Base-by-base conservation (phyloP, 495 filamentous ascomycete species). In the Penicillium egyptiacum region DNA sequence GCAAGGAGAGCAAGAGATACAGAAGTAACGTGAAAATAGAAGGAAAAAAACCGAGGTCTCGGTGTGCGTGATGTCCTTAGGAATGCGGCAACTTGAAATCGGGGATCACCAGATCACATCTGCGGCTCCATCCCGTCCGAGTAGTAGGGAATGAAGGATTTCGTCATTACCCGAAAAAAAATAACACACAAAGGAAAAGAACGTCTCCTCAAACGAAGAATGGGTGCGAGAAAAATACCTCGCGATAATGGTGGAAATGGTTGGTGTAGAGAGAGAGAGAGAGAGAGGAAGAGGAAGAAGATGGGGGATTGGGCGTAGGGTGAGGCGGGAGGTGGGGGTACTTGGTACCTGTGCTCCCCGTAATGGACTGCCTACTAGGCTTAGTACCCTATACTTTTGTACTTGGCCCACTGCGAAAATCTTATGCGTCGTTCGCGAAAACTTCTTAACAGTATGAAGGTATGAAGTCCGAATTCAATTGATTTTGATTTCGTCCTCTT, bases 41-140 rank as follows among this genome's bases (percentile, higher is more conserved):
- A 53, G 26, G 12, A n/a, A 70, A 54, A 59, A 60, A 59, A 59
- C 57, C 56, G 31, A 53, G 50, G 42, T 55, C 49, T 61, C 46
- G 53, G 43, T 22, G 31, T 37, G 50, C 31, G 45, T 60, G 59
- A 62, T 37, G 25, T n/a, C 14, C 17, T 61, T 58, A 57, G 67
- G 67, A 70, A 70, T 68, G 67, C 65, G 67, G 59, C 54, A 60
- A 65, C 64, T 62, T 52, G 55, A 49, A 57, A 68, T 54, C 53
- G 50, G 50, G 50, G 40, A 64, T 62, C 64, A 69, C 66, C 66
- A 64, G 56, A 65, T 69, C 59, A 69, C 66, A 66, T 53, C 59
- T 63, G 65, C 65, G 61, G 61, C 56, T 62, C 64, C 66, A 67
- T 67, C 64, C 61, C 66, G 60, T 54, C 44, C 39, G 48, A 23